These are phyloP conservation scores for Leishmania lainsoni DNA, from an alignment of 208 protist genomes.

Conservation along the genomic window DNA sequence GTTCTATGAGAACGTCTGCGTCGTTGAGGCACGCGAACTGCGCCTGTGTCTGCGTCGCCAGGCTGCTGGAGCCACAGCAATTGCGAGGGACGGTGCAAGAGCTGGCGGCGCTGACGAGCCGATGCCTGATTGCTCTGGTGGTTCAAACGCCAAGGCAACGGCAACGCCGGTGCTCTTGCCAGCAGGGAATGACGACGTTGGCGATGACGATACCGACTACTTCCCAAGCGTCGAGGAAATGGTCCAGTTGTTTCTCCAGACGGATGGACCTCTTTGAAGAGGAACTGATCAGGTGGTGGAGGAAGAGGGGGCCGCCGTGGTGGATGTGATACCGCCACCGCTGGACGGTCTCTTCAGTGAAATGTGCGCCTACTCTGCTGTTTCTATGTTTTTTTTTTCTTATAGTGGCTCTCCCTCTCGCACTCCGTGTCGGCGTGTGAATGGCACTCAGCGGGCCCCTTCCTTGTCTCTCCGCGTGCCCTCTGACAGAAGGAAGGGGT, in stretches of 20 bases:
- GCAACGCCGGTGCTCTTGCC: background rate
- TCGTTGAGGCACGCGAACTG: slow-evolving; percentile 28
- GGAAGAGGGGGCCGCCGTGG: background rate
- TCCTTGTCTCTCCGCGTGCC: background rate
- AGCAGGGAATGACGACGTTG: background rate
- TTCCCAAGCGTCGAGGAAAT: slow-evolving; percentile 49
- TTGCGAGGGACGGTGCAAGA: background rate
- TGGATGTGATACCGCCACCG: background rate
- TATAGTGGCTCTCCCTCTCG: no score
- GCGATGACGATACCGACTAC: background rate
- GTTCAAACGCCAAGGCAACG: background rate
- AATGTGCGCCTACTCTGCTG: background rate
- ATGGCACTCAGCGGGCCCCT: background rate
- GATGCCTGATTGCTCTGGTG: slow-evolving; percentile 1
- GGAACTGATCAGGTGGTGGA: background rate
- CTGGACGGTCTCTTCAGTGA: background rate
- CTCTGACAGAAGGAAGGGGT: background rate
- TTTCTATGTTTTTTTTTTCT: background rate
- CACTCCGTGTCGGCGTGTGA: background rate
- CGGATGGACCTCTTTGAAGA: slow-evolving; percentile 29
- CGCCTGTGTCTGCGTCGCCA: slow-evolving; percentile 21
- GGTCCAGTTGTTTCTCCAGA: slow-evolving; percentile 33
- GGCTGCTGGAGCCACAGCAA: background rate
- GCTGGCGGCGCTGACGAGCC: background rate
- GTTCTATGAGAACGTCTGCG: slow-evolving; percentile 69